These are phyloP conservation scores for Neoscytalidium dimidiatum DNA, from an alignment of 2,329 filamentous ascomycete species.

Conservation along the genomic window DNA sequence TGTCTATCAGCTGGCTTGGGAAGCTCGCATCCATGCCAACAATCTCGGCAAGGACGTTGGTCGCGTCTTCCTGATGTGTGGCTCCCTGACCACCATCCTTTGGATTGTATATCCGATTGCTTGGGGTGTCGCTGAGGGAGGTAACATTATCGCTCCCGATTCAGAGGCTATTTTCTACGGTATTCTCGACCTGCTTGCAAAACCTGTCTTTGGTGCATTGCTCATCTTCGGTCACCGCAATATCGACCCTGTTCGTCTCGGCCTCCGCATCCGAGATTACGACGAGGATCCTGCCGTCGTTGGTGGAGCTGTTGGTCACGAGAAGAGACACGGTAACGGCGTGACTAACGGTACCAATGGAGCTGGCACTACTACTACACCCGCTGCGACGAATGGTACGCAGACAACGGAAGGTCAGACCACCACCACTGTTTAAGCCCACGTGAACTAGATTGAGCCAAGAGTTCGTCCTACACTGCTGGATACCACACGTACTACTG, in stretches of 20 bases:
- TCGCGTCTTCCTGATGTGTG: slow-evolving; percentile 57
- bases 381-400: not conserved
- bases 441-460: not conserved
- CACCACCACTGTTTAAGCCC: not conserved
- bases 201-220: slow-evolving; percentile 61
- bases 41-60: slow-evolving; percentile 57
- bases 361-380: not conserved
- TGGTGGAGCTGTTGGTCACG: slow-evolving; percentile 21
- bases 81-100: slow-evolving; percentile 60
- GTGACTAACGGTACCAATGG: slow-evolving; percentile 16
- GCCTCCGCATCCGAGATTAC: slow-evolving; percentile 54
- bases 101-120: slow-evolving; percentile 68
- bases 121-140: slow-evolving; percentile 65
- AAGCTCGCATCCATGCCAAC: slow-evolving; percentile 58
- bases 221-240: slow-evolving; percentile 65
- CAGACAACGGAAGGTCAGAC: not conserved
- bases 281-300: slow-evolving; percentile 39
- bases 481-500: not conserved
- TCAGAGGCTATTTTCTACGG: slow-evolving; percentile 70
- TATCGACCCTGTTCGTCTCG: slow-evolving; percentile 60
- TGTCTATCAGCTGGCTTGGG: slow-evolving; percentile 59
- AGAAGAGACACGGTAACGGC: slow-evolving; percentile 24
- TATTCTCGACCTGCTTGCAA: slow-evolving; percentile 65
- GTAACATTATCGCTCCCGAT: slow-evolving; percentile 66
- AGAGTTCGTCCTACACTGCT: not conserved